Evolutionary conservation across 2,329 filamentous ascomycete genomes (phyloP).

Genomic region (Rasamsonia emersonii): DNA sequence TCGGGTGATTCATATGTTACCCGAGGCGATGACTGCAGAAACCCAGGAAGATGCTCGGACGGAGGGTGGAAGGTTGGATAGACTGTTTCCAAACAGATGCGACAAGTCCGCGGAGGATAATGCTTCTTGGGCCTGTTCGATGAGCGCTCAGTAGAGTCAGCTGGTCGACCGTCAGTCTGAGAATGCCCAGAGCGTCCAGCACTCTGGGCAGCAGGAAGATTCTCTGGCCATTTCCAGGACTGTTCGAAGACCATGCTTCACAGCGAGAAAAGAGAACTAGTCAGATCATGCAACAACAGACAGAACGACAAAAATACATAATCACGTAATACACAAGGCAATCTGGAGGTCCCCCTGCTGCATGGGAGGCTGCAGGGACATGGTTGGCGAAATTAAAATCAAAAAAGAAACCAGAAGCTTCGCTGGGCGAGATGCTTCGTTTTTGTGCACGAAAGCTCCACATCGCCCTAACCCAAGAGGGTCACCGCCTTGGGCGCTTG

Average conservation of each 20-base stretch:
- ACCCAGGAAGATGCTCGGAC: conserved; percentile 46
- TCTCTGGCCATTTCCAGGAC: conserved; percentile 9
- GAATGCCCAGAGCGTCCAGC: conserved; percentile 3
- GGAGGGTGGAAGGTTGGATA: conserved; percentile 51
- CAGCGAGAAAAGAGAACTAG: no score
- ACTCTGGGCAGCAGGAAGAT: conserved; percentile 3
- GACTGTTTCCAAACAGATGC: conserved; percentile 77
- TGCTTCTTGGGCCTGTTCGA: conserved; percentile 33
- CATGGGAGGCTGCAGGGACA: conserved; percentile 2
- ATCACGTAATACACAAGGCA: no score
- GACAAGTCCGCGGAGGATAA: conserved; percentile 68
- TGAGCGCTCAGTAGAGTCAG: conserved; percentile 10
- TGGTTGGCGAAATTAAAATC: conserved; percentile 11
- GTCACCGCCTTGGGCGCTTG: conserved; percentile 13
- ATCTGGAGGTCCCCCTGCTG: conserved; percentile 2
- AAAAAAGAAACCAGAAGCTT: conserved; percentile 10
- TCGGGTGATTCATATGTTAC: conserved; percentile 68
- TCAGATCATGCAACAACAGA: no score
- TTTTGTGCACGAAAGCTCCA: conserved; percentile 4
- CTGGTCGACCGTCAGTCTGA: conserved; percentile 7
- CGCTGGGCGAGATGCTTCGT: conserved; percentile 3
- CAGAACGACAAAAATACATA: no score
- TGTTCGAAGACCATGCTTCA: conserved; percentile 3
- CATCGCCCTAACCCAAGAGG: conserved; percentile 2
- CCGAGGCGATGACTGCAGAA: conserved; percentile 48